phyloP scores from a whole-genome alignment of 805 yeast species.

The Helenozyma rhizophorensis region DNA sequence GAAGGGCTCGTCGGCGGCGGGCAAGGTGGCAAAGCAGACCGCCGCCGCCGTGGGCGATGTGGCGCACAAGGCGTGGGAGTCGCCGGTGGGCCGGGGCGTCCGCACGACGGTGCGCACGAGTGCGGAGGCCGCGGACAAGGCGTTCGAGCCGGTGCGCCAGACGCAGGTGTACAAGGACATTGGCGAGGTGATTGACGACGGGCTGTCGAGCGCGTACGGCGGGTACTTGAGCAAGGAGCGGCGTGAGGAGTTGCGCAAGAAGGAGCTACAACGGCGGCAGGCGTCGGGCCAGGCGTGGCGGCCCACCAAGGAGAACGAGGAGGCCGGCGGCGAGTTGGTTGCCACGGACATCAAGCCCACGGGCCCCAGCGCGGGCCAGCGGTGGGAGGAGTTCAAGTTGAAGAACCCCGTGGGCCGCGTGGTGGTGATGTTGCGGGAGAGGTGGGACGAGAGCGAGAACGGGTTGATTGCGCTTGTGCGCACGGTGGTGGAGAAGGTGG shows the following conservation, averaged over 20 bases:
- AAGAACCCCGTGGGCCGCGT: conserved; percentile 67
- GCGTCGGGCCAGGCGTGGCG: conserved; percentile 56
- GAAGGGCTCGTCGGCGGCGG: conserved; percentile 60
- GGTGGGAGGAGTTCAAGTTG: conserved; percentile 62
- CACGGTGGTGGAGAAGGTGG: conserved; percentile 72
- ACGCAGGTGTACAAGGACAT: conserved; percentile 89
- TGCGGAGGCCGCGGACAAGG: conserved; percentile 83
- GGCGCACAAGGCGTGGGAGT: conserved; percentile 93
- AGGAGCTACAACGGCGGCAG: conserved; percentile 48
- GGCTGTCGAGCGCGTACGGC: conserved; percentile 84
- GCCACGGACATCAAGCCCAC: conserved; percentile 76
- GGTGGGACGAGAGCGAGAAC: conserved; percentile 92
- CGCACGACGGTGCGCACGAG: conserved; percentile 77
- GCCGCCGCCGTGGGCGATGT: conserved; percentile 92
- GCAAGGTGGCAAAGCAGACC: conserved; percentile 75
- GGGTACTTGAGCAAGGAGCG: conserved; percentile 84
- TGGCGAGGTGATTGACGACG: conserved; percentile 85
- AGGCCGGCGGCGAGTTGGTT: conserved; percentile 78
- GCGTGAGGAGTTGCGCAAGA: conserved; percentile 62
- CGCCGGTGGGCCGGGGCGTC: conserved; percentile 87
- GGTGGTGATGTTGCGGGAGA: conserved; percentile 55
- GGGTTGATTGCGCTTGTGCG: conserved; percentile 80
- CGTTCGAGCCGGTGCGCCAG: conserved; percentile 87
- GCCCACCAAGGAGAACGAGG: conserved; percentile 71
- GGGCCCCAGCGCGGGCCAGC: conserved; percentile 63